phyloP scores from a whole-genome alignment of 164 flowering plant species.

The Piper betle region DNA sequence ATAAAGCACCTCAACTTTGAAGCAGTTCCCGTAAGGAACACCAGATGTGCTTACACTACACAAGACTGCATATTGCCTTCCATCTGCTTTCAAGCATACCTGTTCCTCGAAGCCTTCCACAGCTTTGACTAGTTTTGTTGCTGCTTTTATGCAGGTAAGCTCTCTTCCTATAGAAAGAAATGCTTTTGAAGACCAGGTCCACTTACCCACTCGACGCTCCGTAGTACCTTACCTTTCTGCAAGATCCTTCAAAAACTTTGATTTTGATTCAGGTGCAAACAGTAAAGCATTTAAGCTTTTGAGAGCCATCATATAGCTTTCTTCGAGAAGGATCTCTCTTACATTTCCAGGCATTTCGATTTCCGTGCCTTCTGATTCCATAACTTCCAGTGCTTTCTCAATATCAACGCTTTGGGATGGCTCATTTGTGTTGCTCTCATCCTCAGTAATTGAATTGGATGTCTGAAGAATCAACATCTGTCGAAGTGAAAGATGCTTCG shows the following conservation, averaged over 20 bases:
- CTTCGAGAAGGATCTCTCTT: slow-evolving; percentile 64
- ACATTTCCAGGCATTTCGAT: slow-evolving; percentile 50
- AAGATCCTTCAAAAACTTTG: slow-evolving; percentile 44
- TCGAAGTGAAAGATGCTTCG: slow-evolving; percentile 18
- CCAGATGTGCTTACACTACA: slow-evolving; percentile 58
- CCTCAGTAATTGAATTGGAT: slow-evolving; percentile 31
- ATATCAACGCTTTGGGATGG: slow-evolving; percentile 21
- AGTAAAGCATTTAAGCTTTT: slow-evolving; percentile 38
- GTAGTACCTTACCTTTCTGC: slow-evolving; percentile 48
- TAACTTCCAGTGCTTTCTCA: slow-evolving; percentile 41
- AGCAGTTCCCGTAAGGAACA: slow-evolving; percentile 66
- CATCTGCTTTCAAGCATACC: slow-evolving; percentile 45
- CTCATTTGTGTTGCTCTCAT: slow-evolving; percentile 31
- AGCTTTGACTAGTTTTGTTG: slow-evolving; percentile 63
- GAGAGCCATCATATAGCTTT: slow-evolving; percentile 27
- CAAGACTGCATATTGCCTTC: slow-evolving; percentile 39
- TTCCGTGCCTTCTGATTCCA: slow-evolving; percentile 27
- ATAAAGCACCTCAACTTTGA: slow-evolving; percentile 56
- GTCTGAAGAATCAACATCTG: slow-evolving; percentile 35
- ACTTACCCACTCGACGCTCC: slow-evolving; percentile 54
- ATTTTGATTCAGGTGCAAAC: slow-evolving; percentile 57
- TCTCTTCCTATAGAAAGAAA: slow-evolving; percentile 30
- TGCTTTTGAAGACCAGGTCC: slow-evolving; percentile 46
- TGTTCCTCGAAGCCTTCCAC: slow-evolving; percentile 67
- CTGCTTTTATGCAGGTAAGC: slow-evolving; percentile 51